Evolutionary conservation across 2,329 filamentous ascomycete genomes (phyloP).

Genomic region (Curvularia sp.): DNA sequence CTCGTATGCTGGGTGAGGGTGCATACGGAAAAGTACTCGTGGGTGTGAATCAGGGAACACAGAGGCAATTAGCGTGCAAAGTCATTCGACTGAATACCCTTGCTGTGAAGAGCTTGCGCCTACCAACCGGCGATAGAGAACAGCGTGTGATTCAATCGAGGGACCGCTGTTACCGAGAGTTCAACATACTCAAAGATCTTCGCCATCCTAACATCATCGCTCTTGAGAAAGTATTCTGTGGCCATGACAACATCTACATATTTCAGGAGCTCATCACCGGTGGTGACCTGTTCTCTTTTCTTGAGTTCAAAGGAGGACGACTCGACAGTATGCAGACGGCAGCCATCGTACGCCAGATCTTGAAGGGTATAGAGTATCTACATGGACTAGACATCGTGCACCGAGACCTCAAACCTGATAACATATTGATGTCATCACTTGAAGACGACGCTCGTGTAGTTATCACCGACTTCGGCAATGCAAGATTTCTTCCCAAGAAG

Average conservation of each 20-base stretch:
- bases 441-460: constrained; percentile 61
- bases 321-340: constrained; percentile 61
- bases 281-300: constrained; percentile 67
- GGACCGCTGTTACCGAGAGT: constrained; percentile 50
- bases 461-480: constrained; percentile 68
- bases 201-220: constrained; percentile 67
- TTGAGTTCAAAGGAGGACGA: constrained; percentile 58
- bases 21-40: constrained; percentile 63
- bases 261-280: constrained; percentile 67
- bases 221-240: constrained; percentile 64
- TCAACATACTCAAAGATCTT: constrained; percentile 60
- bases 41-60: constrained; percentile 60
- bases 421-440: constrained; percentile 66
- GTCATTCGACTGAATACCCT: constrained; percentile 60
- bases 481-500: constrained; percentile 50
- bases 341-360: constrained; percentile 62
- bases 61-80: constrained; percentile 73
- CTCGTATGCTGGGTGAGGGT: constrained; percentile 62
- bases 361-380: constrained; percentile 65
- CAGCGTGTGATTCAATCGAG: constrained; percentile 7
- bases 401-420: constrained; percentile 69
- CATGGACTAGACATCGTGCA: constrained; percentile 65
- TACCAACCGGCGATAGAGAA: constrained; percentile 7
- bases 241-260: constrained; percentile 63
- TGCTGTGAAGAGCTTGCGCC: constrained; percentile 13